Evolutionary conservation across 2,329 filamentous ascomycete species (phyloP).

Genomic region (Fusarium setosum): DNA sequence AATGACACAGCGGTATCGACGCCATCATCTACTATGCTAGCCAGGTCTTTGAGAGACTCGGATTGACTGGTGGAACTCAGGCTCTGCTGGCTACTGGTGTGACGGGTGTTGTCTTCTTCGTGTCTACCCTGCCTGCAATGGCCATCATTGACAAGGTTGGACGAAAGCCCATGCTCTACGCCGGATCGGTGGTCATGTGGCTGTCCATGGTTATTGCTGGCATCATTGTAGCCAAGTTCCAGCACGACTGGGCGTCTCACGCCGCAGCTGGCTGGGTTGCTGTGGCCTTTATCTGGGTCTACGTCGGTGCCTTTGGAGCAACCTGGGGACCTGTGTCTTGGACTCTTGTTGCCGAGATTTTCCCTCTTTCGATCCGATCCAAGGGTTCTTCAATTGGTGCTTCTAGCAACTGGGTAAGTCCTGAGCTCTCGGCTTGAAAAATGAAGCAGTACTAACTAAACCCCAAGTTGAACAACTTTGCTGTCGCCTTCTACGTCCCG

Average conservation of each 20-base stretch:
- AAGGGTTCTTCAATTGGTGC: constrained; percentile 57
- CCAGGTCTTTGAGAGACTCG: constrained; percentile 73
- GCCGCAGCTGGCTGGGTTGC: constrained; percentile 52
- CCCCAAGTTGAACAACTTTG: constrained; percentile 54
- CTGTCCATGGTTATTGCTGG: constrained; percentile 30
- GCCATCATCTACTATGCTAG: constrained; percentile 59
- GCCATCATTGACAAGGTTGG: constrained; percentile 55
- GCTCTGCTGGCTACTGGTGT: constrained; percentile 76
- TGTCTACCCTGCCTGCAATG: constrained; percentile 48
- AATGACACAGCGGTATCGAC: constrained; percentile 17
- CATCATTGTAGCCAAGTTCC: constrained; percentile 34
- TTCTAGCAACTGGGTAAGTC: constrained; percentile 53
- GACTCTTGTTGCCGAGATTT: constrained; percentile 61
- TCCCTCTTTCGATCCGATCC: constrained; percentile 56
- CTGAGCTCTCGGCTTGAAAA: no score
- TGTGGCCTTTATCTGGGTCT: constrained; percentile 54
- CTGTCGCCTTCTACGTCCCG: constrained; percentile 58
- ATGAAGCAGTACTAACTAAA: background rate
- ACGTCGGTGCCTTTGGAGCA: constrained; percentile 61
- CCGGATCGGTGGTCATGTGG: constrained; percentile 53
- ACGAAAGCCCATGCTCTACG: constrained; percentile 52
- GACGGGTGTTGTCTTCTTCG: constrained; percentile 76
- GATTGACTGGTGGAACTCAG: constrained; percentile 68
- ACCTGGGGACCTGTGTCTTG: constrained; percentile 60
- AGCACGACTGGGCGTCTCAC: constrained; percentile 44